These are phyloP conservation scores for Stentor coeruleus DNA, from an alignment of 73 alveolate genomes.

Conservation along the genomic window DNA sequence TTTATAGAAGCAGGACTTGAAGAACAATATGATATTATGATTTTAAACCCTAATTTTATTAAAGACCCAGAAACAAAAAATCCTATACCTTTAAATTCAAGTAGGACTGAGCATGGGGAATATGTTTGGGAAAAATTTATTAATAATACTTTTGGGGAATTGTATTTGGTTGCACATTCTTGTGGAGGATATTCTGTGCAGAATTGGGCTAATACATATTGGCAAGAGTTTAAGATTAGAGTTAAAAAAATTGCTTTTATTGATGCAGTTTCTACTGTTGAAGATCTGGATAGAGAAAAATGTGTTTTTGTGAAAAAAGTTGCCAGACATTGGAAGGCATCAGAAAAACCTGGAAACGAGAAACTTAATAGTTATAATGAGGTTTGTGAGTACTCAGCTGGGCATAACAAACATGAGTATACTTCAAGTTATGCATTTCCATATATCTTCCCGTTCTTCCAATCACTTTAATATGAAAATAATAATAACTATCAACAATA, in stretches of 20 bases:
- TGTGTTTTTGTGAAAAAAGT: neutral
- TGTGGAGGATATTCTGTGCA: conserved; percentile 82
- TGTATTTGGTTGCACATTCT: conserved; percentile 84
- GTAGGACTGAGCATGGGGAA: conserved; percentile 63
- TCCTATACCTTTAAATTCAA: conserved; percentile 30
- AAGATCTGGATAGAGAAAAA: neutral
- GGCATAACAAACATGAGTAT: conserved; percentile 55
- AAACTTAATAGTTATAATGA: conserved; percentile 23
- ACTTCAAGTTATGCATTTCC: conserved; percentile 52
- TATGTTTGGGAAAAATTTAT: conserved; percentile 74
- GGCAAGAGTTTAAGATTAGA: conserved; percentile 49
- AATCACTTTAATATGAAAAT: no score
- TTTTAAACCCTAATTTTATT: conserved; percentile 33
- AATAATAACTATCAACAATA: no score
- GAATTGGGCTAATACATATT: conserved; percentile 41
- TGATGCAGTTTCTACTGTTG: conserved; percentile 51
- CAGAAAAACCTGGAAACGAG: neutral
- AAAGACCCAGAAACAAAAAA: conserved; percentile 1
- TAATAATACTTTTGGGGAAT: conserved; percentile 38
- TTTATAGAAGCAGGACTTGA: conserved; percentile 28
- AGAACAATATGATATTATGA: neutral
- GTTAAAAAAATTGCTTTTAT: conserved; percentile 74
- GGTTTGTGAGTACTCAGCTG: conserved; percentile 45
- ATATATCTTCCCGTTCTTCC: conserved; percentile 34
- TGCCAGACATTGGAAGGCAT: neutral